These are phyloP conservation scores for Entelexis paramagnoliae DNA, from an alignment of 1,139 yeast species.

Conservation along the genomic window DNA sequence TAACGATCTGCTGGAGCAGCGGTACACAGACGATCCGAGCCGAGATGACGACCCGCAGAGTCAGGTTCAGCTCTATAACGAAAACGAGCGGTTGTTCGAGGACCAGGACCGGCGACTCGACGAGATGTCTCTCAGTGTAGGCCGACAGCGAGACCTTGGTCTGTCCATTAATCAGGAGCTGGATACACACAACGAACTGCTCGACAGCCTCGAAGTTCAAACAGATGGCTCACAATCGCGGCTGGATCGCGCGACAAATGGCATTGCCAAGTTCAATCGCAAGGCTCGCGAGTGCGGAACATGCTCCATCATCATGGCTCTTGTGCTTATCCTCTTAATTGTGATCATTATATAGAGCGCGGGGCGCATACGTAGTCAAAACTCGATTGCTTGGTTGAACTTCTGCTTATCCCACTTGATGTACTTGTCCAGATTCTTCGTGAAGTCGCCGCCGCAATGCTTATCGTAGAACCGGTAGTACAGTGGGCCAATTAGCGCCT, in stretches of 20 bases:
- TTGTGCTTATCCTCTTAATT: conserved; percentile 49
- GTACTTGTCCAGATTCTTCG: conserved; percentile 63
- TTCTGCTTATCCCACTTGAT: conserved; percentile 58
- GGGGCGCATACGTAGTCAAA: conserved; percentile 22
- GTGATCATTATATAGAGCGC: conserved; percentile 41
- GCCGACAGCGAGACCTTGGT: conserved; percentile 58
- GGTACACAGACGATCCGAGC: conserved; percentile 34
- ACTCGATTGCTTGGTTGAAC: conserved; percentile 43
- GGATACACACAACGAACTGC: conserved; percentile 54
- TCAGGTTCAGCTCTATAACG: conserved; percentile 40
- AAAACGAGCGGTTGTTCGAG: conserved; percentile 45
- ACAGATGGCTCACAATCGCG: conserved; percentile 47
- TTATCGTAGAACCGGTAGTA: conserved; percentile 76
- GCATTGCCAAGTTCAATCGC: conserved; percentile 46
- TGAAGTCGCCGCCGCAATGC: conserved; percentile 57
- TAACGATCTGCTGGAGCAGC: conserved; percentile 23
- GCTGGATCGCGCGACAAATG: conserved; percentile 45
- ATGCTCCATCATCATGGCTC: conserved; percentile 54
- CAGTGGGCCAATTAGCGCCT: conserved; percentile 59
- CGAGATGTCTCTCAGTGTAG: conserved; percentile 48
- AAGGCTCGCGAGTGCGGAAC: conserved; percentile 62
- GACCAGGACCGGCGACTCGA: conserved; percentile 58
- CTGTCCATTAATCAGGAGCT: conserved; percentile 55
- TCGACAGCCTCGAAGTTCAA: conserved; percentile 61
- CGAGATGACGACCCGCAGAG: conserved; percentile 28